Percentiles rank a stretch among this genome's conserved stretches.
These are phyloP conservation scores for Penicillium sp. DNA, from an alignment of 2,329 filamentous ascomycete genomes.

Conservation along the genomic window DNA sequence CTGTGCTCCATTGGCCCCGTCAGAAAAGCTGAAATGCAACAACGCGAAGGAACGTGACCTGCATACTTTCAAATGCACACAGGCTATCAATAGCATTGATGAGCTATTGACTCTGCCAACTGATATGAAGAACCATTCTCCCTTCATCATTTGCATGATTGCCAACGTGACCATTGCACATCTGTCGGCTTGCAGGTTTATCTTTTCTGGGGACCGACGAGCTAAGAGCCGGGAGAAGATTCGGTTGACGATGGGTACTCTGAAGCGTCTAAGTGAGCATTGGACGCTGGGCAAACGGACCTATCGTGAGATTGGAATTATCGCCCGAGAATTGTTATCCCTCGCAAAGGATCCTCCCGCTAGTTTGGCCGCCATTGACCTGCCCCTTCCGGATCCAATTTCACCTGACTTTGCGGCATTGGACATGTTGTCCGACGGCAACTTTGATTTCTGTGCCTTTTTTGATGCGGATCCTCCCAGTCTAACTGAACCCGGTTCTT, in stretches of 20 bases:
- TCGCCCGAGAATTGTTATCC: constrained; percentile 36
- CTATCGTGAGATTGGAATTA: constrained; percentile 40
- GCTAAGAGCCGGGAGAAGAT: constrained; percentile 41
- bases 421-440: neutral
- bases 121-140: constrained; percentile 37
- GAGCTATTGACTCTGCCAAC: constrained; percentile 40
- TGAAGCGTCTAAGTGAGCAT: constrained; percentile 36
- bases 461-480: neutral
- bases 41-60: constrained; percentile 30
- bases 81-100: constrained; percentile 40
- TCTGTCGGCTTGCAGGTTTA: constrained; percentile 49
- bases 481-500: neutral
- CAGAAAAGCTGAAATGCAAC: constrained; percentile 9
- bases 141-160: constrained; percentile 46
- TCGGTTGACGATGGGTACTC: constrained; percentile 40
- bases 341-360: neutral
- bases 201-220: constrained; percentile 33
- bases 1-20: constrained; percentile 28
- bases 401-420: neutral
- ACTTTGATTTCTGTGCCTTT: constrained; percentile 6
- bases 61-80: constrained; percentile 41
- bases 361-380: neutral
- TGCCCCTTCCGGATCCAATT: neutral
- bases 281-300: constrained; percentile 39
- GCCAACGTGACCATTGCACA: constrained; percentile 56